Conservation (phyloP, 1,284 basidiomycete species). For the Rhodotorula glutinis region DNA sequence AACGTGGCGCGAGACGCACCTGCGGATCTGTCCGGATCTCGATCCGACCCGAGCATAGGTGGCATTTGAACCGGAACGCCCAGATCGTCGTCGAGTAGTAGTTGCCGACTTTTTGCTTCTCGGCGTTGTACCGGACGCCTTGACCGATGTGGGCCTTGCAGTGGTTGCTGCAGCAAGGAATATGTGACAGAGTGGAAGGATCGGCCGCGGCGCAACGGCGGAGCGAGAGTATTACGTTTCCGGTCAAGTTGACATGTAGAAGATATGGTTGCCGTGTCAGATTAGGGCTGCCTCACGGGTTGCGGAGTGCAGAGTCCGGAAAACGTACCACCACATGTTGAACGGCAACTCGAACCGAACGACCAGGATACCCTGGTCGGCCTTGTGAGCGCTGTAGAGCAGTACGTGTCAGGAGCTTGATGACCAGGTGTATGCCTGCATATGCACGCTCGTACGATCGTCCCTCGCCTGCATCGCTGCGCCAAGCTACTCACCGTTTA, state of each 20-base stretch:
- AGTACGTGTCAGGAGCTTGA: neutral
- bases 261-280: too few relatives aligned
- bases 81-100: constrained; percentile 94
- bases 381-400: constrained; percentile 72
- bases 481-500: constrained; percentile 27
- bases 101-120: constrained; percentile 87
- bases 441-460: neutral
- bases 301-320: too few relatives aligned
- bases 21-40: constrained; percentile 97
- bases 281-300: too few relatives aligned
- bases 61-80: constrained; percentile 94
- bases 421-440: too few relatives aligned
- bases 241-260: neutral
- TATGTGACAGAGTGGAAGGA: neutral
- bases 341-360: constrained; percentile 78
- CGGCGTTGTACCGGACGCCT: constrained; percentile 97
- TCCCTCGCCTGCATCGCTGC: neutral
- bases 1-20: too few relatives aligned
- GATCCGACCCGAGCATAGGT: constrained; percentile 83
- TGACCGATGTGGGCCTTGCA: constrained; percentile 94
- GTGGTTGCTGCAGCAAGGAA: constrained; percentile 60
- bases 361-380: constrained; percentile 89
- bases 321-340: constrained; percentile 89
- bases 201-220: too few relatives aligned
- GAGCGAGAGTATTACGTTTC: too few relatives aligned